phyloP scores from a whole-genome alignment of 352 stramenopile species.

The Phytopythium sindhum region DNA sequence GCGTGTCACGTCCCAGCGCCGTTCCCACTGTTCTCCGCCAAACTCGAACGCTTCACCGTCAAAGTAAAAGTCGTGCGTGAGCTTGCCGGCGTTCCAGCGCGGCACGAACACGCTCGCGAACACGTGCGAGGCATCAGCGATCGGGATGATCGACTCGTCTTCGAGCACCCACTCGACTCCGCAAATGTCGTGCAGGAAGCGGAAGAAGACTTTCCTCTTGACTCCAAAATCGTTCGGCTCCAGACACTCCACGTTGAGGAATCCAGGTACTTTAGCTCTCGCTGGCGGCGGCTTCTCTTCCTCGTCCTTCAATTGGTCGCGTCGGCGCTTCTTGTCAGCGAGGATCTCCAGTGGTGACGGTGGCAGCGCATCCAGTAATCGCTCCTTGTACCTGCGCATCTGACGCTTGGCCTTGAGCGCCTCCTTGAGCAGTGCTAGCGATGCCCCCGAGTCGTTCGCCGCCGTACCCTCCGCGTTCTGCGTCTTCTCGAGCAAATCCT shows the following conservation, averaged over 20 bases:
- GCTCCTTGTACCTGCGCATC: constrained; percentile 43
- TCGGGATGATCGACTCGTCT: constrained; percentile 35
- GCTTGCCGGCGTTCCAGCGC: constrained; percentile 37
- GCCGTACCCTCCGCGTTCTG: neutral
- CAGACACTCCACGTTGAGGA: constrained; percentile 25
- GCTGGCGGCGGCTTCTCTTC: neutral
- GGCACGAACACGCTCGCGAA: constrained; percentile 43
- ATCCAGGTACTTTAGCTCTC: constrained; percentile 27
- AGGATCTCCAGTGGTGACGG: constrained; percentile 2
- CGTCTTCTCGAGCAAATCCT: constrained; percentile 26
- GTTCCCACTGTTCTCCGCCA: constrained; percentile 29
- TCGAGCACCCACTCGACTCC: constrained; percentile 46
- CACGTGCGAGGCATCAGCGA: constrained; percentile 36
- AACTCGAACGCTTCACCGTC: constrained; percentile 46
- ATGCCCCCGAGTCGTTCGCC: neutral
- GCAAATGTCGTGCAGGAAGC: constrained; percentile 46
- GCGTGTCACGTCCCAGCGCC: constrained; percentile 24
- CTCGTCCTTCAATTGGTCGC: neutral
- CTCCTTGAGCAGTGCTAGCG: constrained; percentile 31
- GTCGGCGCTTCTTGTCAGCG: constrained; percentile 11
- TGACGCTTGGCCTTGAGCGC: constrained; percentile 33
- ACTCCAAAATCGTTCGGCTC: constrained; percentile 27
- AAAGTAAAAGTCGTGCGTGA: constrained; percentile 60
- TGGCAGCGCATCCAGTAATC: constrained; percentile 27
- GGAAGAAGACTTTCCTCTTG: constrained; percentile 45